Conservation (phyloP, 257 asterid genomes). For the Primulina huaijiensis region DNA sequence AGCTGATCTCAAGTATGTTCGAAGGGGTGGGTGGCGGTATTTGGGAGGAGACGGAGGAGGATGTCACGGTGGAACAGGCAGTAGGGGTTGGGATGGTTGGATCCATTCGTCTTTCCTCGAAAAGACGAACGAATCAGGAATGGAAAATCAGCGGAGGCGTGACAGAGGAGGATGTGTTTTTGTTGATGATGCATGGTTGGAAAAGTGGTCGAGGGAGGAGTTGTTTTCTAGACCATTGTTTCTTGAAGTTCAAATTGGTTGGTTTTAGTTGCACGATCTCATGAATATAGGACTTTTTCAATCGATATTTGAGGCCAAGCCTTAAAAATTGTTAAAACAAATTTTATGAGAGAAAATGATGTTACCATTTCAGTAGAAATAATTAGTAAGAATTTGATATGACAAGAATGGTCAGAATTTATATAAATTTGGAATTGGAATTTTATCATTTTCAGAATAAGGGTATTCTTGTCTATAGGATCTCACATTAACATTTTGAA, state of each 20-base stretch:
- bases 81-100: conserved; percentile 34
- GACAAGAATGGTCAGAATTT: no score
- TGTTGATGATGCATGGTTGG: conserved; percentile 29
- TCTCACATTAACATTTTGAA: no score
- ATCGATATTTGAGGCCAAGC: neutral
- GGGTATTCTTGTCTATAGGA: no score
- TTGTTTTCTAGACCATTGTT: conserved; percentile 38
- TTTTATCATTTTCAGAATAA: no score
- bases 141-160: conserved; percentile 7
- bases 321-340: neutral
- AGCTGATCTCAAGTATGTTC: conserved; percentile 47
- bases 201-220: conserved; percentile 11
- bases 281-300: neutral
- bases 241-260: conserved; percentile 23
- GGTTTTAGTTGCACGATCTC: conserved; percentile 23
- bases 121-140: conserved; percentile 17
- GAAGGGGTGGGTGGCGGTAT: conserved; percentile 17
- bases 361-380: neutral
- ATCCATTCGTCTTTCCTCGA: conserved; percentile 40
- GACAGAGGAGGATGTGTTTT: conserved; percentile 15
- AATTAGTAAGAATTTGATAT: no score
- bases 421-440: no score
- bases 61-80: conserved; percentile 43
- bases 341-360: no score
- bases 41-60: conserved; percentile 33